Evolutionary conservation across 371 early-diverging fungal species (phyloP), one percentile per base, ranked within the genome.

Genomic region (Haplosporangium sp.): DNA sequence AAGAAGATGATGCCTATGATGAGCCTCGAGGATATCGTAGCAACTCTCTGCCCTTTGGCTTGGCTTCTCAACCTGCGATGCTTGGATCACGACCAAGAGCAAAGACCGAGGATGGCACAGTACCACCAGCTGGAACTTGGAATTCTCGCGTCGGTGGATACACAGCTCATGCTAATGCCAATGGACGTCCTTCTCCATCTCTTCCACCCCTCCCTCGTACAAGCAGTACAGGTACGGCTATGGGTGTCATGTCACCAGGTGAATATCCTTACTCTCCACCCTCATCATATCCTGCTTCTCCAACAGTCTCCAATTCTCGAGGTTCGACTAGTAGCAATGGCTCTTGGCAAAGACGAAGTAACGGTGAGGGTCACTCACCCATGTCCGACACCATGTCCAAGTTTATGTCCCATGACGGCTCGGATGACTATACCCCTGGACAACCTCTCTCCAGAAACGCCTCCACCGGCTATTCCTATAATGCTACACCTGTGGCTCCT

Each of bases 181-280:
- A 71, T 27, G 77, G 76, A 35, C 76, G 76, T 15, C 67, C 71
- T 13, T 47, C 76, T 8, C 68, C 86, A 35, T 88, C 89, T 34
- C 89, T 88, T 48, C 59, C 84, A 55, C 89, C 88, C 35, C 84
- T 85, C 4, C 74, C 86, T 27, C 27, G 27, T 4, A 70, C 85
- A 42, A 82, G 84, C 71, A 68, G 44, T 47, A 58, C 76, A 11
- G 79, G 82, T 44, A 78, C 83, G 4, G 72, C 67, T 17, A 82
- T 72, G 77, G 77, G 77, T 19, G 77, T 77, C 39, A 61, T 69
- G 39, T 77, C 77, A 0, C 82, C 82, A 20, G 84, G 84, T 27
- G 85, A 83, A 65, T 90, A 85, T 55, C 88, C 88, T 34, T 89
- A 84, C 35, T 89, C 90, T 4, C 90, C 90, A 4, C 90, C 90